phyloP scores from a whole-genome alignment of 2,329 filamentous ascomycete genomes.

The Colletotrichum eremochloae region DNA sequence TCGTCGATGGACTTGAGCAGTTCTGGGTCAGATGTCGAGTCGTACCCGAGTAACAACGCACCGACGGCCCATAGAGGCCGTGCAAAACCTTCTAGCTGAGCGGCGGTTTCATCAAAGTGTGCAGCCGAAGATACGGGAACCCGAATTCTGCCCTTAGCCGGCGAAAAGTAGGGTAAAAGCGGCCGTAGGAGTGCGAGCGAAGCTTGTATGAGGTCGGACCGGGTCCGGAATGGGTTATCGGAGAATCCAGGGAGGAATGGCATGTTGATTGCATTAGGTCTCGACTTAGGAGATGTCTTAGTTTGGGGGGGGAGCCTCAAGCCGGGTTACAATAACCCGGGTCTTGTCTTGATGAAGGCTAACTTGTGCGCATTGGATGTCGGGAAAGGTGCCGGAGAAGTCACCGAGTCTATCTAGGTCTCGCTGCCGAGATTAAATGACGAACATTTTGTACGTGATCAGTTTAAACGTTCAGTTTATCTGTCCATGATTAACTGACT shows the following conservation, averaged over 20 bases:
- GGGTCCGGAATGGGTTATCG: conserved; percentile 54
- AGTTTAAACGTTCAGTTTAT: neutral
- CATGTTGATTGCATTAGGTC: conserved; percentile 46
- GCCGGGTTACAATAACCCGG: neutral
- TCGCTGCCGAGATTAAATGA: neutral
- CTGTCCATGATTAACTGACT: neutral
- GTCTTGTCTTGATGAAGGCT: conserved; percentile 11
- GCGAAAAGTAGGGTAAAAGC: conserved; percentile 51
- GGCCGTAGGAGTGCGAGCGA: conserved; percentile 52
- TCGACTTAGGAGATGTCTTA: neutral
- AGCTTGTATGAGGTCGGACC: conserved; percentile 53
- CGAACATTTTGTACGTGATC: neutral
- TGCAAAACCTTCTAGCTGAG: conserved; percentile 61
- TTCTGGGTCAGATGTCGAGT: conserved; percentile 21
- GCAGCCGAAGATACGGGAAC: conserved; percentile 55
- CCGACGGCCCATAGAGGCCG: conserved; percentile 54
- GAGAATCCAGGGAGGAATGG: conserved; percentile 56
- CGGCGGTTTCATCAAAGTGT: conserved; percentile 59
- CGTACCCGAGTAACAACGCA: conserved; percentile 58
- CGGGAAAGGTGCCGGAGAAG: conserved; percentile 14
- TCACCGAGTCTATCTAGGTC: no score
- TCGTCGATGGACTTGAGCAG: conserved; percentile 22
- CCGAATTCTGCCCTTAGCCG: conserved; percentile 51
- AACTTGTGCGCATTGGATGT: conserved; percentile 3
- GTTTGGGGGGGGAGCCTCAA: neutral